A percentile compares a stretch with the other conserved stretches of the same genome.
phyloP scores from a whole-genome alignment of 305 asterid genomes.

The Withania somnifera region DNA sequence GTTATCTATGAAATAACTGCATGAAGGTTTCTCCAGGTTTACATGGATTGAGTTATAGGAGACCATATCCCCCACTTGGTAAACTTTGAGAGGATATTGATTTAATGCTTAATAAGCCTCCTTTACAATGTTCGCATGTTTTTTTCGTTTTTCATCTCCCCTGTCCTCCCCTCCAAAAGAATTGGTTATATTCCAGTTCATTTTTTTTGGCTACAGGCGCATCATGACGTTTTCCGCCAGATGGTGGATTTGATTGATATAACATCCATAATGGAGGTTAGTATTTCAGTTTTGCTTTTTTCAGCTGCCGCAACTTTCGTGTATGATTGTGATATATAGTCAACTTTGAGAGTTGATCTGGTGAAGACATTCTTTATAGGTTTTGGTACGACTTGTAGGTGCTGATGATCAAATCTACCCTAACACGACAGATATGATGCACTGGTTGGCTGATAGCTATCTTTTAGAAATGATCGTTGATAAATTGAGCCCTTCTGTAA shows the following conservation, averaged over 20 bases:
- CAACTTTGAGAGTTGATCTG: not conserved
- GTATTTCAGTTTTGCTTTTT: constrained; percentile 3
- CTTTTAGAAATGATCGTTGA: constrained; percentile 95
- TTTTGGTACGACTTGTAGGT: constrained; percentile 89
- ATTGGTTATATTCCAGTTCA: not conserved
- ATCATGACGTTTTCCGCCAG: constrained; percentile 65
- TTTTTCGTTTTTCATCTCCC: not conserved
- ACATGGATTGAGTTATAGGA: not conserved
- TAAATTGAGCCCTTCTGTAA: constrained; percentile 65
- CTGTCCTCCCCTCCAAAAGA: not conserved
- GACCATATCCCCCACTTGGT: not conserved
- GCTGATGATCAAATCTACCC: constrained; percentile 86
- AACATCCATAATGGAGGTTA: constrained; percentile 98
- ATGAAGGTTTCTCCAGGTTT: not conserved
- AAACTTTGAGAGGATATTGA: not conserved
- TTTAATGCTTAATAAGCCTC: not conserved
- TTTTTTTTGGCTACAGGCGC: constrained; percentile 35
- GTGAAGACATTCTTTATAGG: constrained; percentile 34
- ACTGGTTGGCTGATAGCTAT: constrained; percentile 92
- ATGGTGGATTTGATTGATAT: constrained; percentile 97
- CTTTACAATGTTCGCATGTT: not conserved
- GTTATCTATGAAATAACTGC: not conserved
- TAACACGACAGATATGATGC: constrained; percentile 74
- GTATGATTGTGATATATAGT: no score
- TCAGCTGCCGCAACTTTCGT: not conserved